Conservation (phyloP, 495 filamentous ascomycete species). For the Ramalina intermedia region DNA sequence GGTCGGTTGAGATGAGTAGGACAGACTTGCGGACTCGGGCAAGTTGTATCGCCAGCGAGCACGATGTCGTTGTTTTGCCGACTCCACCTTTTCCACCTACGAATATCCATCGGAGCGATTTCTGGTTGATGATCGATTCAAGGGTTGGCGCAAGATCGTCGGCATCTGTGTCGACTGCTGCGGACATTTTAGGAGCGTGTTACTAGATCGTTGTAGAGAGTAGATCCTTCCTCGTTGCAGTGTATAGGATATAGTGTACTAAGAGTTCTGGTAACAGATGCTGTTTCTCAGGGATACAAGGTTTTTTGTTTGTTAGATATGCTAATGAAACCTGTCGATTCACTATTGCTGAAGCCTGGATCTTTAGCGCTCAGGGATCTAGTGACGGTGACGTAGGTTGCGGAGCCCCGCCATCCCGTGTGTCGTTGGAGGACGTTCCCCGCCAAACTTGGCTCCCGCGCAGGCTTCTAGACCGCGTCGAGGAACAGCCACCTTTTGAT, state of each 20-base stretch:
- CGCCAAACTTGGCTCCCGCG: too few relatives aligned
- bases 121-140: constrained; percentile 86
- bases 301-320: too few relatives aligned
- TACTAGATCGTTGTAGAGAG: neutral
- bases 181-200: constrained; percentile 37
- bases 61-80: constrained; percentile 98
- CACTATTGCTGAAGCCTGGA: too few relatives aligned
- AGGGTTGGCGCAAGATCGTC: constrained; percentile 79
- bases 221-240: too few relatives aligned
- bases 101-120: constrained; percentile 95
- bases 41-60: constrained; percentile 95
- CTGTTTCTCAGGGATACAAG: too few relatives aligned
- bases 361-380: neutral
- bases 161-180: constrained; percentile 52
- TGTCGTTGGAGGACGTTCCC: too few relatives aligned
- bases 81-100: constrained; percentile 98
- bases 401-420: too few relatives aligned
- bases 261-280: too few relatives aligned
- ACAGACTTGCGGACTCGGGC: constrained; percentile 90
- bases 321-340: too few relatives aligned
- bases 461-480: too few relatives aligned
- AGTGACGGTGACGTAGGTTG: neutral
- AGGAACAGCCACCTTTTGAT: neutral
- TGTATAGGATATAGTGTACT: too few relatives aligned
- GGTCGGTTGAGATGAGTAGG: constrained; percentile 94